Evolutionary conservation across 139 green algal genomes (phyloP), one percentile per base, ranked within the genome.

Genomic region (Haematococcus sp.): DNA sequence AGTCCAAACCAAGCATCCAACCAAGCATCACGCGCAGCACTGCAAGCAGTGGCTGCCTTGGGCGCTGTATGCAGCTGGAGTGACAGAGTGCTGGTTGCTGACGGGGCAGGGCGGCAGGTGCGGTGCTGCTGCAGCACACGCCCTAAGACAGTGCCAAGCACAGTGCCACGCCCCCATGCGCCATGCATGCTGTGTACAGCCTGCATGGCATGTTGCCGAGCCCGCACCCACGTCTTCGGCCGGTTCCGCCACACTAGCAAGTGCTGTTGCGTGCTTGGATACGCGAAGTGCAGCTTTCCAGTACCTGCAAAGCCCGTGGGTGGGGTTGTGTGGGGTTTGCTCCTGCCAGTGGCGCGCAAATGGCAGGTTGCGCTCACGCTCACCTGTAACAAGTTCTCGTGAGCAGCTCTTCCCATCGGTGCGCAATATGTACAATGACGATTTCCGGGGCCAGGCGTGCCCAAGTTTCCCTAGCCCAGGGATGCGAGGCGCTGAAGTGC

Each of bases 261-360:
- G 64, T 98, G 91, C 78, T 99, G 95, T 82, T 99, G 94, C 4
- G 93, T 98, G 83, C 76, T 93, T 33, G 96, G 92, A 70, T 94
- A 89, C 0, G 90, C 87, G 76, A 99, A 98, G 30, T 87, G 83
- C 17, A 99, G 80, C 46, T 87, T 92, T 44, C 86, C 87, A 31
- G 64, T 87, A 61, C 87, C 90, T 94, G 82, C 40, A 19, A 61
- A 17, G 27, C n/a, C 19, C 35, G 68, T 19, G 23, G 56, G 25
- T 56, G 49, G 58, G 30, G 43, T 34, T 66, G 65, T 59, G n/a
- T n/a, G n/a, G n/a, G 20, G 5, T 34, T 20, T 22, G 22, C 54
- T 16, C 28, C n/a, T 2, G 32, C 40, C 55, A 34, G 49, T 31
- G 40, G 4, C 33, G 25, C 22, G 15, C 54, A 7, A 32, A 13